Base-by-base conservation (phyloP, 768 basidiomycete genomes). In the Boletus tylopilopsis region DNA sequence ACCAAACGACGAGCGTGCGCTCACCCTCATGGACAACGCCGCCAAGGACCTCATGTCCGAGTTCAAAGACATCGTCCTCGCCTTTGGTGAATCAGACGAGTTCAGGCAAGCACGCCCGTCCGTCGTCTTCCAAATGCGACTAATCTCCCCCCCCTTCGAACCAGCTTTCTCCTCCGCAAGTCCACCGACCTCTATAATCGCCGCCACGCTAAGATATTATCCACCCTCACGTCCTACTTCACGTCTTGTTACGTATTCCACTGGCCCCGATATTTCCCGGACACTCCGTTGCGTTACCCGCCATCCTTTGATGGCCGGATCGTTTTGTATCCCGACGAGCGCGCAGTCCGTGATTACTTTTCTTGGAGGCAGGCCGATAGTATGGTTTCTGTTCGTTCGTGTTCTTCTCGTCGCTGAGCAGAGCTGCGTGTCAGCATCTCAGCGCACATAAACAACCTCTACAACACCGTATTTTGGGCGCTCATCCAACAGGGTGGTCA, bases 401-500 rank as follows among this genome's bases (percentile, higher is more conserved):
- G n/a, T 22, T n/a, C 40, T 34, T 21, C 30, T 43, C 50, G 43
- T 24, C 13, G 41, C 27, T 58, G 22, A 51, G 52, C 57, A 33
- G 27, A 44, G 58, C 57, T 57, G 56, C 46, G 46, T 45, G 55
- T 42, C 43, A 54, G 49, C 49, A 43, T 52, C 54, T 21, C 64
- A 97, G 94, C 96, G 0, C 96, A 99, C 64, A 87, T 98, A 64
- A 99, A 99, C 64, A 99, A 99, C 64, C 71, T 99, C 21, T 94
- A 98, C 72, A 99, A 99, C 62, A 97, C 96, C 0, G 75, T 73
- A 0, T 99, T 98, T 63, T 98, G 95, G 96, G 89, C 93, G 0
- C 78, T 99, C 29, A 82, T 98, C 0, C 85, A 85, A 37, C 77
- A 89, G 58, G 88, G 85, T n/a, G 87, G 85, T 0, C 73, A 88